Percentiles rank a stretch among this genome's conserved stretches.
Conservation (phyloP, 768 basidiomycete genomes). For the Butyriboletus loyo region DNA sequence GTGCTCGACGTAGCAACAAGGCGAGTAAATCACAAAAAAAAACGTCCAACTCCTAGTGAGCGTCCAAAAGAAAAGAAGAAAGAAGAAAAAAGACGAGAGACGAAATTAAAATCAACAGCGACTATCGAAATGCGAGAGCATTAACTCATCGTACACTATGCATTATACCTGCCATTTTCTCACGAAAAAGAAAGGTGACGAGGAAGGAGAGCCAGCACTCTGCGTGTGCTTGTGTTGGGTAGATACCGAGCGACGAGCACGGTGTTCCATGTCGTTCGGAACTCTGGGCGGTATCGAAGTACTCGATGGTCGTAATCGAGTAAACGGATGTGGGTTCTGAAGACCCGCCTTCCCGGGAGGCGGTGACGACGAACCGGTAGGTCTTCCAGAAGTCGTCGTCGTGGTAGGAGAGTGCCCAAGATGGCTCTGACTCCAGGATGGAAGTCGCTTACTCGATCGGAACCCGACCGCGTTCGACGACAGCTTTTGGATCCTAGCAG, state of each 20-base stretch:
- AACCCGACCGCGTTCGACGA: slow-evolving; percentile 5
- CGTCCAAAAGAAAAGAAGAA: not conserved
- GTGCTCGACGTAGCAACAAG: not conserved
- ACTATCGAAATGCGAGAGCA: not conserved
- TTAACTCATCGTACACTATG: not conserved
- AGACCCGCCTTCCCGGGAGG: not conserved
- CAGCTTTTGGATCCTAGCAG: not conserved
- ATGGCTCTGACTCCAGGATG: slow-evolving; percentile 13
- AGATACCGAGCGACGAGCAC: slow-evolving; percentile 3
- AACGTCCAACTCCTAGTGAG: not conserved
- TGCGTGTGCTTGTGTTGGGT: slow-evolving; percentile 4
- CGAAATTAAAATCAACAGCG: not conserved
- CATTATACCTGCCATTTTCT: slow-evolving; percentile 9
- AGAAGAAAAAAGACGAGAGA: not conserved
- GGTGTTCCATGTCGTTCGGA: not conserved
- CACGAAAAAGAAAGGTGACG: not conserved
- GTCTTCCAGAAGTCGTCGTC: slow-evolving; percentile 1
- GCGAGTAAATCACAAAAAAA: not conserved
- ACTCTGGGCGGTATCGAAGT: not conserved
- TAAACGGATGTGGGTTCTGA: not conserved
- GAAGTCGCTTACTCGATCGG: slow-evolving; percentile 15
- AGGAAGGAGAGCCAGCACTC: not conserved
- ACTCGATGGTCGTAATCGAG: not conserved
- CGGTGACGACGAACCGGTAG: not conserved
- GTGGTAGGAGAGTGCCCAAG: not conserved